Evolutionary conservation across 495 filamentous ascomycete species (phyloP).

Genomic region (Achaetomiella virescens): DNA sequence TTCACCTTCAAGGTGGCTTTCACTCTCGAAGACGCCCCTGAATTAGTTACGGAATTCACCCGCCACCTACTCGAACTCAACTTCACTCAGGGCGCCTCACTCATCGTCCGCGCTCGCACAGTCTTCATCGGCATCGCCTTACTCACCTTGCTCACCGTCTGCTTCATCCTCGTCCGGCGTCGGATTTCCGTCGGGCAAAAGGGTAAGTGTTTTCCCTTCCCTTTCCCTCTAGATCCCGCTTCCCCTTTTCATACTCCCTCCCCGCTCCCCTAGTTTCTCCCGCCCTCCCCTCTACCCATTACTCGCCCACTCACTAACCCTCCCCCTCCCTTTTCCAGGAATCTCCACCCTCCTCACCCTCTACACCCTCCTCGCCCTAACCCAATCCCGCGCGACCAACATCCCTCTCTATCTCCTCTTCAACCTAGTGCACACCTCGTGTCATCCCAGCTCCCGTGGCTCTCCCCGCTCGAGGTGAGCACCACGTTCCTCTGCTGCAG

Average conservation of each 20-base stretch:
- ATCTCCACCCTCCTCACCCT: slow-evolving; percentile 55
- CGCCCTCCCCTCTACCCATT: no score
- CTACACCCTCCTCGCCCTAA: slow-evolving; percentile 72
- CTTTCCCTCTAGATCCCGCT: slow-evolving; percentile 41
- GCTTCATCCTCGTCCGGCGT: slow-evolving; percentile 17
- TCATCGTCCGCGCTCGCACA: slow-evolving; percentile 47
- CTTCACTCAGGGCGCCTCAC: slow-evolving; percentile 37
- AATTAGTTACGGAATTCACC: slow-evolving; percentile 58
- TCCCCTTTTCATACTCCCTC: not conserved
- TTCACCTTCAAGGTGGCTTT: slow-evolving; percentile 82
- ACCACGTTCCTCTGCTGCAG: slow-evolving; percentile 59
- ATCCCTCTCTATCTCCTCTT: slow-evolving; percentile 78
- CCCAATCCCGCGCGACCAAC: slow-evolving; percentile 76
- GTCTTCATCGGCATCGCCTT: slow-evolving; percentile 49
- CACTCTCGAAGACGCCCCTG: slow-evolving; percentile 75
- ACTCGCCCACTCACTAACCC: not conserved
- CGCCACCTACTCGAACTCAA: slow-evolving; percentile 35
- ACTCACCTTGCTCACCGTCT: slow-evolving; percentile 33
- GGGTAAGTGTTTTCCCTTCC: slow-evolving; percentile 31
- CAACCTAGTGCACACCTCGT: slow-evolving; percentile 52
- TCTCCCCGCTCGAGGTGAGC: slow-evolving; percentile 51
- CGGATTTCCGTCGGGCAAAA: slow-evolving; percentile 18
- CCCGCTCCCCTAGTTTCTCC: not conserved
- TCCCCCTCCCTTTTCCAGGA: slow-evolving; percentile 19
- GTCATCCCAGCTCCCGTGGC: slow-evolving; percentile 12